phyloP scores from a whole-genome alignment of 116 monocot species.

The Phalaenopsis hybrid region DNA sequence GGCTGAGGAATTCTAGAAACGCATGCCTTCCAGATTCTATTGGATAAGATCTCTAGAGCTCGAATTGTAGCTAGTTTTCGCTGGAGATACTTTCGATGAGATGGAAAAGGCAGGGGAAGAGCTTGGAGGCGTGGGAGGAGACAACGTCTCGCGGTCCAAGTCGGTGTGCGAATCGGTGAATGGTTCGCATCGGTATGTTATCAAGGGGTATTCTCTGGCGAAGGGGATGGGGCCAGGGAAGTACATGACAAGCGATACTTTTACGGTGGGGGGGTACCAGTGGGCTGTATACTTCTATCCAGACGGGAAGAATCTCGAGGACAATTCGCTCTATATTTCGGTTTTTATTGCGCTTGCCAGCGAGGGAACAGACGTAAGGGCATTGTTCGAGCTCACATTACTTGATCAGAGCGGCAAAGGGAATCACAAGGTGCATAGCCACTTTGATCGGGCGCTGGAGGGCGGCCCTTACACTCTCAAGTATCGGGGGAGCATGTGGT shows the following conservation, averaged over 20 bases:
- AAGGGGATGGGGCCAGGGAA: slow-evolving; percentile 9
- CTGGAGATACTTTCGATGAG: not conserved
- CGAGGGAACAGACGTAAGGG: slow-evolving; percentile 6
- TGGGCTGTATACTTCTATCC: slow-evolving; percentile 11
- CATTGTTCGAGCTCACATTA: slow-evolving; percentile 6
- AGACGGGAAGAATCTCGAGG: slow-evolving; percentile 11
- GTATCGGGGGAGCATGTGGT: not conserved
- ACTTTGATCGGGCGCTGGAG: slow-evolving; percentile 7
- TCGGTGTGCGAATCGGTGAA: slow-evolving; percentile 5
- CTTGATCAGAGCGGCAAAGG: slow-evolving; percentile 6
- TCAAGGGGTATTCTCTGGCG: slow-evolving; percentile 3
- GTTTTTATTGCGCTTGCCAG: slow-evolving; percentile 7
- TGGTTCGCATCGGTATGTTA: not conserved
- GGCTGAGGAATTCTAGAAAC: not conserved
- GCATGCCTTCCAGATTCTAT: not conserved
- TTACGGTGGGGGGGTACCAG: not conserved
- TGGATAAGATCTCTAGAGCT: not conserved
- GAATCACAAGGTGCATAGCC: slow-evolving; percentile 7
- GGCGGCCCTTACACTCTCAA: not conserved
- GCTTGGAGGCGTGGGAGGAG: not conserved
- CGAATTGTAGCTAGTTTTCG: not conserved
- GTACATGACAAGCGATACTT: slow-evolving; percentile 3
- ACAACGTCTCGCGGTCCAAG: not conserved
- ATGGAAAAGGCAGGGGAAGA: slow-evolving; percentile 3
- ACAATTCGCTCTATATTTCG: slow-evolving; percentile 7